Conservation (phyloP, 164 flowering plant genomes). For the Cinnamomum chago region DNA sequence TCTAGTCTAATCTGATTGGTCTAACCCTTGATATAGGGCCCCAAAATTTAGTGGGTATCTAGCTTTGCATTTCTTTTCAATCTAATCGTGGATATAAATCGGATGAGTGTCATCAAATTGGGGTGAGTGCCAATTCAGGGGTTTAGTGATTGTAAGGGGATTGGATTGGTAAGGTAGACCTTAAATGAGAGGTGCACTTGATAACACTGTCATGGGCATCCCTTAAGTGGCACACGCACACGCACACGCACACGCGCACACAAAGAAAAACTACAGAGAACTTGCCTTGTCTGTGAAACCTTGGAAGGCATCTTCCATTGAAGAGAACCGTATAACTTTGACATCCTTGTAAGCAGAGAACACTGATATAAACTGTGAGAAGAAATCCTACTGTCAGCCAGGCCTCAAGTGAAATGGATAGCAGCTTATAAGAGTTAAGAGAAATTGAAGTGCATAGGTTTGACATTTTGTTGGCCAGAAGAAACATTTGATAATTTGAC, state of each 20-base stretch:
- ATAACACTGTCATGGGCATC: too few relatives aligned
- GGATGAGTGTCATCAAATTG: too few relatives aligned
- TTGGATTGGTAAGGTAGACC: too few relatives aligned
- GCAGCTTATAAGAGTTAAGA: background rate
- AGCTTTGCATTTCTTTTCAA: too few relatives aligned
- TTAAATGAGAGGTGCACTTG: too few relatives aligned
- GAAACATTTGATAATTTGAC: background rate
- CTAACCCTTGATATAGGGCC: too few relatives aligned
- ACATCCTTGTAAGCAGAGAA: constrained; percentile 80
- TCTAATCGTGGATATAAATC: too few relatives aligned
- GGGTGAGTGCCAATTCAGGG: too few relatives aligned
- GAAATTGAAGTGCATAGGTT: background rate
- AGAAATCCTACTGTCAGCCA: constrained; percentile 5
- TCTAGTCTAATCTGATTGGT: too few relatives aligned
- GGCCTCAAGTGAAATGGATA: background rate
- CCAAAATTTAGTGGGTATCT: too few relatives aligned
- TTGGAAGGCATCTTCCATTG: constrained; percentile 78
- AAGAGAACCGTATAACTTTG: constrained; percentile 80
- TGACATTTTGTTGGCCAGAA: background rate
- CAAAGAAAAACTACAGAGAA: background rate
- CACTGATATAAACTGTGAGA: constrained; percentile 49
- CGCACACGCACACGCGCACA: background rate
- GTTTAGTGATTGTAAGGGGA: too few relatives aligned
- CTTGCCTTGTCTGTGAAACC: constrained; percentile 84
- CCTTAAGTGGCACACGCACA: too few relatives aligned